Evolutionary conservation across 169 alveolate species (phyloP), one percentile per base, ranked within the genome.

Genomic region (Ichthyophthirius multifiliis): DNA sequence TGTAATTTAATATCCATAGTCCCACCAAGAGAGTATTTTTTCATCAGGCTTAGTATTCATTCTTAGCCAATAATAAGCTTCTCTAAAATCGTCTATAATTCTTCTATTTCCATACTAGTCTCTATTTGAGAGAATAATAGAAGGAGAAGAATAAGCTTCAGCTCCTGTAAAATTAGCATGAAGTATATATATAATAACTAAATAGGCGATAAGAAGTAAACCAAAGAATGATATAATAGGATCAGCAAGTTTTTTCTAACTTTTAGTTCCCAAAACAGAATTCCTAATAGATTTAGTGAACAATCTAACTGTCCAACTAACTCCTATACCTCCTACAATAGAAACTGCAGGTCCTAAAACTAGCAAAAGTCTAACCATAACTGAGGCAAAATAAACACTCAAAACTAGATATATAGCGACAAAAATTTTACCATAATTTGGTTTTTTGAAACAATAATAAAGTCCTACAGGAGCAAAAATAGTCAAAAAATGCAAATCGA

Each of bases 11-110:
- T 99, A 99, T 10, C 99, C 99, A 83, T 99, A 99, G 88, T 99
- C 99, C 99, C 99, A 98, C 99, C 99, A 98, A 6, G 99, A 91
- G 91, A 97, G 92, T 47, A 98, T 94, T 73, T 96, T 95, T 10
- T 99, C 95, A 80, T 97, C 97, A 15, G 91, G 91, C 35, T 90
- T 95, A 34, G 99, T 98, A 82, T 98, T 98, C 93, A 95, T 93
- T 47, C 98, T 92, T 9, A 98, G 84, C 99, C 99, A 98, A 84
- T 96, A 95, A 90, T 98, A 98, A 47, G 99, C 99, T 83, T 98
- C 99, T 76, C 99, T 94, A 84, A 97, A 97, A 85, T 98, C 99
- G 88, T 98, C 99, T 45, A 96, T 95, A 23, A 97, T 96, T 35
- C 95, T 88, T 85, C 98, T 87, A 23, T 93, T 87, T 65, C 99